Evolutionary conservation across 2,329 filamentous ascomycete genomes (phyloP), one percentile per base, ranked within the genome.

Genomic region (Dichotomopilus funicola): DNA sequence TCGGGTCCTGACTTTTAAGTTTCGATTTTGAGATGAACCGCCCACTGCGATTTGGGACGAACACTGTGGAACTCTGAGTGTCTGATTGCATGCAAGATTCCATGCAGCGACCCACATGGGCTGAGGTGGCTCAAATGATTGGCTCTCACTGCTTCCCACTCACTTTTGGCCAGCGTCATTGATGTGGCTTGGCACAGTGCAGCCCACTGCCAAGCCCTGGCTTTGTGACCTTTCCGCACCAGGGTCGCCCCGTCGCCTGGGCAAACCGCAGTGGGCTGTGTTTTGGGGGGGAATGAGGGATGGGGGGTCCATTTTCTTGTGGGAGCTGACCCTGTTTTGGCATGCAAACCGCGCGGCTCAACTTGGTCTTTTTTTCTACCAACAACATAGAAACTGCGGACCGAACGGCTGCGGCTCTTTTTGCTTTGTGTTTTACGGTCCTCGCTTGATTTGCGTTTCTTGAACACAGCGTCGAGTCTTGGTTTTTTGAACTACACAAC

Each of bases 241-340:
- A 27, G 19, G 19, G 51, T 2, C 37, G 19, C 19, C 38, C 42
- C 54, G 54, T 59, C 57, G 57, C 54, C 54, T 42, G 53, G 56
- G 54, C 59, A 58, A 55, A 57, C 41, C 38, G 41, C 49, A 41
- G 56, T 51, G 56, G 56, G 58, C 58, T 60, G 58, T 60, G 58
- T 58, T 58, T 27, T 27, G 19, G 19, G 19, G 19, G 19, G 19
- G 19, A 27, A 27, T 27, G 19, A 27, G 19, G 19, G 19, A 27
- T 27, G 19, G 19, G 49, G 53, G 53, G 53, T 50, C 59, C 50
- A 52, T 58, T 56, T 54, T 46, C 40, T 27, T 47, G 49, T 57
- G 47, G 37, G 47, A 53, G 53, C 47, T 50, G 51, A 54, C 35
- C 53, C 46, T 54, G 37, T 51, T 51, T 53, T 57, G 37, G 27